Evolutionary conservation across 164 flowering plant genomes (phyloP).

Genomic region (Umbilicus rupestris): DNA sequence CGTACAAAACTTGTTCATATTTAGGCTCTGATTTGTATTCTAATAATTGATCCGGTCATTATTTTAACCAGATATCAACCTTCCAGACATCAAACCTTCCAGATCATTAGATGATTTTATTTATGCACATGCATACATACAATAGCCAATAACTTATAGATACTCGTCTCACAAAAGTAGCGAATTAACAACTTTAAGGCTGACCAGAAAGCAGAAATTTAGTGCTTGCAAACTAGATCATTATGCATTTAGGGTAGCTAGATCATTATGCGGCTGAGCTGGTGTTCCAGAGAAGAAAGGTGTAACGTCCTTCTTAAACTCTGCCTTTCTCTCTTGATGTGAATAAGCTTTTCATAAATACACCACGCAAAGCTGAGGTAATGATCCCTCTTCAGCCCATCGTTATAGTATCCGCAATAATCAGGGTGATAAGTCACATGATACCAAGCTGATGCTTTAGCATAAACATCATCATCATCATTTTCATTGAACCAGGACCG

Average conservation of each 20-base stretch:
- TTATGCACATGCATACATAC: too few species aligned
- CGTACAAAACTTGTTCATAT: too few species aligned
- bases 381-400: conserved; percentile 51
- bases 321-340: conserved; percentile 39
- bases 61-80: too few species aligned
- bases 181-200: neutral
- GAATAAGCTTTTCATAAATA: conserved; percentile 56
- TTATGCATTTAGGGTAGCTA: neutral
- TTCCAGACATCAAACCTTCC: too few species aligned
- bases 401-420: conserved; percentile 55
- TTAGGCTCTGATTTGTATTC: too few species aligned
- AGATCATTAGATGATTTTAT: too few species aligned
- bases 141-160: too few species aligned
- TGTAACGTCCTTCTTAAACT: conserved; percentile 1
- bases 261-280: neutral
- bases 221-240: neutral
- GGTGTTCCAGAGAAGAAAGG: conserved; percentile 6
- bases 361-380: conserved; percentile 86
- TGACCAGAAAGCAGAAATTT: neutral
- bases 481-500: conserved; percentile 32
- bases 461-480: conserved; percentile 25
- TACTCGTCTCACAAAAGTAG: neutral
- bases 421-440: conserved; percentile 64
- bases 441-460: conserved; percentile 90
- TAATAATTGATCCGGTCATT: too few species aligned